These are phyloP conservation scores for Fusarium keratoplasticum DNA, from an alignment of 2,329 filamentous ascomycete genomes.

Conservation along the genomic window DNA sequence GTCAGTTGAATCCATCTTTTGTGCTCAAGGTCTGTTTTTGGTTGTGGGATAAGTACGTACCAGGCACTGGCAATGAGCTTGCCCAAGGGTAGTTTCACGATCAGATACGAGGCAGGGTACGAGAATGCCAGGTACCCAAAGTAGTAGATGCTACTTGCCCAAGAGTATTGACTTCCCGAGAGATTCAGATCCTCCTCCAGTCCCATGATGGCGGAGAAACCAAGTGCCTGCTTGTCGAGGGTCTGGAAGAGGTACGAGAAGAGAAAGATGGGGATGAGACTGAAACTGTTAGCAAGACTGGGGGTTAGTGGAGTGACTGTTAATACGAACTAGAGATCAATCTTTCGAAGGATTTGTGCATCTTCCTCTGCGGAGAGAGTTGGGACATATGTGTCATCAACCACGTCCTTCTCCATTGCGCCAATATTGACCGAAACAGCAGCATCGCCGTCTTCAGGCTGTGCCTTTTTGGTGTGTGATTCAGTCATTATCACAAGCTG, in stretches of 20 bases:
- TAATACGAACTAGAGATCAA: background rate
- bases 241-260: constrained; percentile 70
- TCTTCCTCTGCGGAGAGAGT: background rate
- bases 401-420: background rate
- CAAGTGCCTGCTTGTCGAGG: constrained; percentile 68
- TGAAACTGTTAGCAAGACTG: background rate
- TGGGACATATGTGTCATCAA: background rate
- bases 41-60: background rate
- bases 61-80: constrained; percentile 42
- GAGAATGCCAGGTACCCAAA: constrained; percentile 59
- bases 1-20: background rate
- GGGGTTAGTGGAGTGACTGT: background rate
- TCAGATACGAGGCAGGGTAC: constrained; percentile 41
- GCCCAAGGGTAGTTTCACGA: constrained; percentile 42
- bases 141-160: constrained; percentile 63
- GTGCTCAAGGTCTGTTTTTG: no score
- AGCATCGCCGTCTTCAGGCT: background rate
- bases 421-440: background rate
- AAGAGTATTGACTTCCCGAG: constrained; percentile 62
- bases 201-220: constrained; percentile 63
- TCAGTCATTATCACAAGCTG: background rate
- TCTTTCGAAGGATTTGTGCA: background rate
- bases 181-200: constrained; percentile 59
- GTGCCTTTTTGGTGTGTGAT: background rate
- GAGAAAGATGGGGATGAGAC: constrained; percentile 60